Conservation (phyloP, 768 basidiomycete genomes). For the Agrocybe pediades region DNA sequence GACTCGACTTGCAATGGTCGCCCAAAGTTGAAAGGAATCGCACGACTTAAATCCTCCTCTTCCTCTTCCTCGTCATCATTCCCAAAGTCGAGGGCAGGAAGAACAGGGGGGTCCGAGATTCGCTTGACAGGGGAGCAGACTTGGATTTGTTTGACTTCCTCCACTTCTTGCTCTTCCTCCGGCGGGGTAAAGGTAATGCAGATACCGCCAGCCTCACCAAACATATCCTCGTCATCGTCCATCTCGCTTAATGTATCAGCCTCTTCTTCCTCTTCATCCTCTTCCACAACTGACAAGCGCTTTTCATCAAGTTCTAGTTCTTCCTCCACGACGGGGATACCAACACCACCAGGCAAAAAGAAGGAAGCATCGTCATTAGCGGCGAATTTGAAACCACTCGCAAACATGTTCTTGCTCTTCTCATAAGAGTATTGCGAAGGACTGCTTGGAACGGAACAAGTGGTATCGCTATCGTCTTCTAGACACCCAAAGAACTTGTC, state of each 20-base stretch:
- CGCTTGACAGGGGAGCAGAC: slow-evolving; percentile 26
- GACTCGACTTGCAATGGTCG: slow-evolving; percentile 19
- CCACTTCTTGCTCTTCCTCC: slow-evolving; percentile 35
- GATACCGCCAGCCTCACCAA: slow-evolving; percentile 71
- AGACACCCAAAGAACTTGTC: slow-evolving; percentile 81
- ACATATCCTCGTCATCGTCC: slow-evolving; percentile 46
- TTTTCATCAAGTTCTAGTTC: slow-evolving; percentile 41
- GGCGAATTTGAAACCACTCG: slow-evolving; percentile 49
- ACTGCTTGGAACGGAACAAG: slow-evolving; percentile 41
- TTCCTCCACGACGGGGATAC: slow-evolving; percentile 50
- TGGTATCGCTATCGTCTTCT: slow-evolving; percentile 44
- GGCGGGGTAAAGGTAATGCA: slow-evolving; percentile 74
- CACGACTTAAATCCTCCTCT: slow-evolving; percentile 14
- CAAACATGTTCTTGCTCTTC: slow-evolving; percentile 61
- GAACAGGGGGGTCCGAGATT: slow-evolving; percentile 30
- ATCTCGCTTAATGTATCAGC: slow-evolving; percentile 30
- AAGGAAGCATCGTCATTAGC: slow-evolving; percentile 55
- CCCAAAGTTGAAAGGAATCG: slow-evolving; percentile 39
- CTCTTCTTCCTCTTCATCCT: slow-evolving; percentile 39
- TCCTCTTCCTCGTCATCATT: slow-evolving; percentile 27
- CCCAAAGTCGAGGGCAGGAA: slow-evolving; percentile 38
- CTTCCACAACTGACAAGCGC: slow-evolving; percentile 29
- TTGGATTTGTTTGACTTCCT: slow-evolving; percentile 28
- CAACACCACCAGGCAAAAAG: slow-evolving; percentile 41
- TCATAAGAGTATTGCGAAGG: slow-evolving; percentile 50